Evolutionary conservation across 176 grass and related monocot genomes (phyloP).

Genomic region (Eragrostis curvula): DNA sequence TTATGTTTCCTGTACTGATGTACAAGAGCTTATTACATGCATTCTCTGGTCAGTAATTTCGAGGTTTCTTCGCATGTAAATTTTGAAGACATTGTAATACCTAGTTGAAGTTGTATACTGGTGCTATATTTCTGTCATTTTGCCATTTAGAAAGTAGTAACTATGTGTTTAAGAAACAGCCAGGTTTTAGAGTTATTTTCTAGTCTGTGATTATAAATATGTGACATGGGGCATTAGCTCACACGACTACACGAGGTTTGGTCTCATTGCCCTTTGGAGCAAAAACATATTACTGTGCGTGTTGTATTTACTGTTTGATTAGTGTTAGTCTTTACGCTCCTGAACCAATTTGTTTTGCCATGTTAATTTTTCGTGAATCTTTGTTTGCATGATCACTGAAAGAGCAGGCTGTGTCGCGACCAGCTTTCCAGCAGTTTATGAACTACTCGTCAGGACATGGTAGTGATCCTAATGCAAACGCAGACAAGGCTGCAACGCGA

Average conservation of each 20-base stretch:
- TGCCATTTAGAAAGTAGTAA: background rate
- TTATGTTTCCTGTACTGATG: background rate
- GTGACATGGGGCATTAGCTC: background rate
- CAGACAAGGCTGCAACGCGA: slow-evolving; percentile 30
- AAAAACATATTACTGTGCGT: background rate
- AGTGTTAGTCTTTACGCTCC: background rate
- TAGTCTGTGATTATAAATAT: background rate
- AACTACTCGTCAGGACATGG: slow-evolving; percentile 43
- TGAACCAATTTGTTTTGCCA: background rate
- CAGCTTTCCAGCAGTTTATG: slow-evolving; percentile 53
- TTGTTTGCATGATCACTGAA: slow-evolving; percentile 37
- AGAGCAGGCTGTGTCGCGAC: slow-evolving; percentile 37
- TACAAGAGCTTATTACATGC: background rate
- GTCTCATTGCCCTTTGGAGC: background rate
- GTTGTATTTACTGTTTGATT: background rate
- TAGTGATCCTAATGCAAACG: slow-evolving; percentile 42
- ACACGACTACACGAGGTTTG: background rate
- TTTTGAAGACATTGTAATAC: background rate
- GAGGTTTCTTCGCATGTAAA: background rate
- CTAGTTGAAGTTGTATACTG: background rate
- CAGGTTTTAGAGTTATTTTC: background rate
- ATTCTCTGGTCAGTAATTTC: background rate
- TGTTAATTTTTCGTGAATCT: background rate
- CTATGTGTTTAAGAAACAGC: background rate
- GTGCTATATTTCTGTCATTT: background rate